These are phyloP conservation scores for Podospora bellae-mahoneyi DNA, from an alignment of 495 filamentous ascomycete species.

Conservation along the genomic window DNA sequence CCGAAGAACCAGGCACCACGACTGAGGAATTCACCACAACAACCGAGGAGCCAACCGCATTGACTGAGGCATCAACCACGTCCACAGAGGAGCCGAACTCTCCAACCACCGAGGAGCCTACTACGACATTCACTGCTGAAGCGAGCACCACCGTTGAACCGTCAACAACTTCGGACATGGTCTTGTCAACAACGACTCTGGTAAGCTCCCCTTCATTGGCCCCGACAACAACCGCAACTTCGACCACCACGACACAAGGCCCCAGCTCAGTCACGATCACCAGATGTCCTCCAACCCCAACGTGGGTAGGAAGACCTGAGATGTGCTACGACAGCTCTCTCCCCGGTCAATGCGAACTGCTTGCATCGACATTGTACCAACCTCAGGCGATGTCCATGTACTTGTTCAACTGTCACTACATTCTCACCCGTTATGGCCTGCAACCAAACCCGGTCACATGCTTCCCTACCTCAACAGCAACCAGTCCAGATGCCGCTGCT, in stretches of 20 bases:
- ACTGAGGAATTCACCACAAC: background rate
- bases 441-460: conserved; percentile 11
- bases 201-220: background rate
- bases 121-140: background rate
- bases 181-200: conserved; percentile 4
- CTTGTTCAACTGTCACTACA: background rate
- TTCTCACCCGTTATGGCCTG: conserved; percentile 9
- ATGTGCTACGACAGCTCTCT: conserved; percentile 10
- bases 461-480: conserved; percentile 11
- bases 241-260: conserved; percentile 9
- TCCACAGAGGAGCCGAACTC: background rate
- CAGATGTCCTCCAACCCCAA: conserved; percentile 7
- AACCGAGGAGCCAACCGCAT: background rate
- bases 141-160: background rate
- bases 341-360: conserved; percentile 6
- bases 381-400: background rate
- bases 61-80: background rate
- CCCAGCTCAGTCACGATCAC: conserved; percentile 14
- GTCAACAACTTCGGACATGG: conserved; percentile 1
- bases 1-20: conserved; percentile 1
- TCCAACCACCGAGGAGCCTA: background rate
- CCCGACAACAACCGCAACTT: background rate
- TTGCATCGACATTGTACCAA: background rate
- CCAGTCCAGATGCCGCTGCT: background rate
- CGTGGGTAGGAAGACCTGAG: background rate